These are phyloP conservation scores for Cercospora janseana DNA, from an alignment of 2,329 filamentous ascomycete genomes.

Conservation along the genomic window DNA sequence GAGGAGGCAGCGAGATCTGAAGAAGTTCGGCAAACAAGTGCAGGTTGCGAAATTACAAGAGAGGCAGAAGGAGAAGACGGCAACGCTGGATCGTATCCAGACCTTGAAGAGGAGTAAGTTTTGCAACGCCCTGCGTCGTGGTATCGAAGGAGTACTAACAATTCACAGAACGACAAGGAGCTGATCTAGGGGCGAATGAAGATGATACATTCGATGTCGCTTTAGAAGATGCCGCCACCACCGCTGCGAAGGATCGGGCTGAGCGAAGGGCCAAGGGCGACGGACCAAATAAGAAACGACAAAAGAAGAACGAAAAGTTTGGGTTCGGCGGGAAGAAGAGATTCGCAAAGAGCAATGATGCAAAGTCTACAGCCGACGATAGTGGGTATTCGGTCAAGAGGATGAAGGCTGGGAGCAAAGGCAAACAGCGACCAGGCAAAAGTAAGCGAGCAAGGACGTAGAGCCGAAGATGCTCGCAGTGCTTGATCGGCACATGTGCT, in stretches of 20 bases:
- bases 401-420: conserved; percentile 66
- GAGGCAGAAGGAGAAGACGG: conserved; percentile 84
- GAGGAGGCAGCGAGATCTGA: conserved; percentile 85
- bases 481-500: neutral
- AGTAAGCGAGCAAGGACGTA: conserved; percentile 38
- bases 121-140: neutral
- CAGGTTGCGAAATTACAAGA: conserved; percentile 96
- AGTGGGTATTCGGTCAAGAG: conserved; percentile 75
- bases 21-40: conserved; percentile 99
- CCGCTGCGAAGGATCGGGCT: conserved; percentile 45
- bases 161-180: conserved; percentile 74
- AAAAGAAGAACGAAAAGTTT: conserved; percentile 93
- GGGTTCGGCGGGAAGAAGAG: conserved; percentile 96
- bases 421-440: conserved; percentile 42
- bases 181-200: conserved; percentile 66
- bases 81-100: conserved; percentile 94
- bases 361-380: conserved; percentile 75
- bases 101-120: conserved; percentile 87
- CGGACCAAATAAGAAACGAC: conserved; percentile 65
- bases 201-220: conserved; percentile 89
- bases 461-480: neutral
- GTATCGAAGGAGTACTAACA: conserved; percentile 24
- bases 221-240: conserved; percentile 65
- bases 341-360: conserved; percentile 86
- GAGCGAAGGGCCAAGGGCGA: conserved; percentile 41